Base-by-base conservation (phyloP, 2,329 filamentous ascomycete genomes). In the Colletotrichum tropicale region DNA sequence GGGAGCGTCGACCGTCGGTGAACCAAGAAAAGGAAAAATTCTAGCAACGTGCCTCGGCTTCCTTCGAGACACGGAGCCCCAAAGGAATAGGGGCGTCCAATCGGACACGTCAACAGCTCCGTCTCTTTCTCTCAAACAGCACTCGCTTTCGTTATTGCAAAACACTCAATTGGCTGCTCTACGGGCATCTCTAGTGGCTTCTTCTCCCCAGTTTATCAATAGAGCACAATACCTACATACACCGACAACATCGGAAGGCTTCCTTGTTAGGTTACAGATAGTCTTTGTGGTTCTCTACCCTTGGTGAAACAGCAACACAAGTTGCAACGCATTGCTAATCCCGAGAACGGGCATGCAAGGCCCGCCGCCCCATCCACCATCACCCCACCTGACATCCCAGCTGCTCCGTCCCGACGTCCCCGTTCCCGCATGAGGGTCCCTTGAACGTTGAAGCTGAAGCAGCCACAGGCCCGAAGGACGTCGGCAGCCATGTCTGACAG, bases 1-100 rank as follows among this genome's bases (percentile, higher is more conserved):
- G 68, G 68, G 68, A 71, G 60, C 38, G 8, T 71, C 43, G 68
- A 65, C 68, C 68, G 68, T 65, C 43, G 68, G 68, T 64, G 68
- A 65, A 24, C 68, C 32, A 30, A 24, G 32, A 56, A 56, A 36
- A 65, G 56, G 32, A 52, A 32, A 30, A 16, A 9, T 24, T 12
- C 48, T 28, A 32, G 10, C 32, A 36, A 55, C 38, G 21, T 64
- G 28, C 58, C 68, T 71, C 68, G 68, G 58, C 68, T 55, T 56
- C 34, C 68, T 55, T 56, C 34, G 34, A 34, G 56, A 68, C 28
- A 56, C 32, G 36, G 55, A 52, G 21, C 55, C 18, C 43, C 65
- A 24, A 58, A 24, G 48, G 38, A 58, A 16, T 21, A 15, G 66
- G 36, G 67, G 36, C 67, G 56, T 61, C 67, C 67, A 70, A 62